These are phyloP conservation scores for Backusella morwellensis DNA, from an alignment of 192 early-diverging fungal species.

Conservation along the genomic window DNA sequence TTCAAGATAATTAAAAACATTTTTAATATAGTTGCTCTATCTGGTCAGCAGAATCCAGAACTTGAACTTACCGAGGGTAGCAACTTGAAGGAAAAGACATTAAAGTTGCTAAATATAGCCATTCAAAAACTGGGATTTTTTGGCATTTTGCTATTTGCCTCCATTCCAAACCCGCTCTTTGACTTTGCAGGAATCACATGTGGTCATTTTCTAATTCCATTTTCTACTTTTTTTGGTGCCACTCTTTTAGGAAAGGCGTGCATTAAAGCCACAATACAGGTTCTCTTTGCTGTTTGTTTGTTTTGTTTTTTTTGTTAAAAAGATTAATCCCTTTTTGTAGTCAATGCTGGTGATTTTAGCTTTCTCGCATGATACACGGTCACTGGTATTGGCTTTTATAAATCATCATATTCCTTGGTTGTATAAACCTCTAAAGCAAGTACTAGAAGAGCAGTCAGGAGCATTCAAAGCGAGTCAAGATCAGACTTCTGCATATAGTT, in stretches of 20 bases:
- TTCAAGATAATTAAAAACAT: too few relatives aligned
- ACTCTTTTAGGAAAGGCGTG: slow-evolving; percentile 93
- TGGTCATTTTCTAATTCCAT: slow-evolving; percentile 88
- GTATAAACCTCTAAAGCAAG: slow-evolving; percentile 52
- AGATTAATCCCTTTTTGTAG: slow-evolving; percentile 34
- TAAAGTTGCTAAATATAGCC: slow-evolving; percentile 65
- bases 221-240: slow-evolving; percentile 94
- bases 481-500: background rate
- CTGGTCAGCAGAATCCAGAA: slow-evolving; percentile 52
- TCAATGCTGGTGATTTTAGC: slow-evolving; percentile 76
- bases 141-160: slow-evolving; percentile 90
- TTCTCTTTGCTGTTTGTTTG: slow-evolving; percentile 18
- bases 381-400: slow-evolving; percentile 55
- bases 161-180: slow-evolving; percentile 97
- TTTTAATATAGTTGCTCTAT: slow-evolving; percentile 42
- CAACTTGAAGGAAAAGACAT: slow-evolving; percentile 64
- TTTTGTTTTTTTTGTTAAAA: background rate
- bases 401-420: slow-evolving; percentile 51
- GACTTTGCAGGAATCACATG: slow-evolving; percentile 96
- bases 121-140: slow-evolving; percentile 82
- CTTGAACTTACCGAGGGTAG: slow-evolving; percentile 40
- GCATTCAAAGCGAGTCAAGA: slow-evolving; percentile 7
- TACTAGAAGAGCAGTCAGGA: slow-evolving; percentile 48
- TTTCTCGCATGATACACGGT: slow-evolving; percentile 79
- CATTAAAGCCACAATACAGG: slow-evolving; percentile 85